A percentile compares a stretch with the other conserved stretches of the same genome.
phyloP scores from a whole-genome alignment of 2,329 filamentous ascomycete genomes.

The Aspergillus eucalypticola region DNA sequence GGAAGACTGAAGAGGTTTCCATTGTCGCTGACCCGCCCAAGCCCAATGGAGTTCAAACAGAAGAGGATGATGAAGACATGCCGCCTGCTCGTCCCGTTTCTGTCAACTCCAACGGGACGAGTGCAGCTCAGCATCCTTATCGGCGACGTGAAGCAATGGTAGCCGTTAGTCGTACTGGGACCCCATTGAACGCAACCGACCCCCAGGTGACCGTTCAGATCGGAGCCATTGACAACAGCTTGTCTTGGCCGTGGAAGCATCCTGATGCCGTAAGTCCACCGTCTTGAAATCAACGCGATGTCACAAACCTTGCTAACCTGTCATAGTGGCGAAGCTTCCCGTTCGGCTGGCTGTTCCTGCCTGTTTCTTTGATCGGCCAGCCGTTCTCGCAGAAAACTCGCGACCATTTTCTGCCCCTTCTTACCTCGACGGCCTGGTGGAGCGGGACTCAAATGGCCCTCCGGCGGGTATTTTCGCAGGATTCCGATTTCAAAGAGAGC shows the following conservation, averaged over 20 bases:
- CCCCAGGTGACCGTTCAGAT: conserved; percentile 67
- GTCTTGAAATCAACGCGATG: neutral
- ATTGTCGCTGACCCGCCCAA: conserved; percentile 83
- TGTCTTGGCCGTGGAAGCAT: conserved; percentile 99
- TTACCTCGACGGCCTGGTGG: conserved; percentile 97
- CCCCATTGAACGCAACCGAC: conserved; percentile 49
- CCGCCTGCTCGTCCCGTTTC: conserved; percentile 63
- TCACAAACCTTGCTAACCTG: conserved; percentile 22
- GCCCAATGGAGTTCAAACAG: conserved; percentile 53
- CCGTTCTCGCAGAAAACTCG: conserved; percentile 93
- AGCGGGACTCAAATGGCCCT: conserved; percentile 86
- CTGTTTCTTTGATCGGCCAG: conserved; percentile 91
- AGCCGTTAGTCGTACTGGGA: conserved; percentile 60
- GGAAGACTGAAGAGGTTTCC: conserved; percentile 75
- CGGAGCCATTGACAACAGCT: conserved; percentile 94
- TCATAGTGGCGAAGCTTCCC: conserved; percentile 77
- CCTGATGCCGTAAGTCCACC: conserved; percentile 71
- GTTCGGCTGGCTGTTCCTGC: conserved; percentile 97
- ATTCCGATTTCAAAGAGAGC: conserved; percentile 94
- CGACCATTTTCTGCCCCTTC: conserved; percentile 90
- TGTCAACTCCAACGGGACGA: conserved; percentile 46
- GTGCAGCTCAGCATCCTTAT: conserved; percentile 63
- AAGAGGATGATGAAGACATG: conserved; percentile 48
- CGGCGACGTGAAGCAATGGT: conserved; percentile 82
- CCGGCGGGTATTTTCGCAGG: conserved; percentile 83